Conservation (phyloP, 805 yeast species). For the Starmera pachycereana region DNA sequence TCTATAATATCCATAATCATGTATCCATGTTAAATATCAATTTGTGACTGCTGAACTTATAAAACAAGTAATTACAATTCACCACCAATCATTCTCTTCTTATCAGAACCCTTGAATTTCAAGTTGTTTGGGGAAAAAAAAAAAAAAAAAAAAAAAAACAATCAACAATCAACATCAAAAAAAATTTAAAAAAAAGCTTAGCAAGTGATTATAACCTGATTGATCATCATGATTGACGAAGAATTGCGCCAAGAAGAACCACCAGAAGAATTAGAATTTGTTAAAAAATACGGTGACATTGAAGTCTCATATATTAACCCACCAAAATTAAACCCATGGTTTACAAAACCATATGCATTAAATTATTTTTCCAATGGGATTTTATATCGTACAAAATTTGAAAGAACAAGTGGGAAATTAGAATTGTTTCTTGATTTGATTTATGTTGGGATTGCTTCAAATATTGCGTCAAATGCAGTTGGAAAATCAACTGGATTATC, state of each 20-base stretch:
- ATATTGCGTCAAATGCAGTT: constrained; percentile 43
- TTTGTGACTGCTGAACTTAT: no score
- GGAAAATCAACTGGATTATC: constrained; percentile 38
- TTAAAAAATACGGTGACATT: constrained; percentile 39
- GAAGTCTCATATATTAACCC: constrained; percentile 34
- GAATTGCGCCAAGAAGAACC: background rate
- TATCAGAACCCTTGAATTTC: no score
- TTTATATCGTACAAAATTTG: constrained; percentile 44
- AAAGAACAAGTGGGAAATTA: constrained; percentile 38
- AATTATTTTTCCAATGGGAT: constrained; percentile 51
- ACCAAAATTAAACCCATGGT: constrained; percentile 24
- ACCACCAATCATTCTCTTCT: no score
- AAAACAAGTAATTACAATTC: no score
- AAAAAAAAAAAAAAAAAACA: no score
- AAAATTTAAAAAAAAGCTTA: no score
- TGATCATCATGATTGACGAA: no score
- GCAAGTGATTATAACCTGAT: no score
- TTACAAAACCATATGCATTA: constrained; percentile 46
- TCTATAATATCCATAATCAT: no score
- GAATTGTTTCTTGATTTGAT: constrained; percentile 55
- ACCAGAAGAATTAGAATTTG: constrained; percentile 24
- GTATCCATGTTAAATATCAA: no score
- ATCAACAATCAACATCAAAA: no score
- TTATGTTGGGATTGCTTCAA: constrained; percentile 55
- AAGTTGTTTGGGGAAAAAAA: no score